Conservation (phyloP, 2,329 filamentous ascomycete genomes). For the Botrytis hyacinthi region DNA sequence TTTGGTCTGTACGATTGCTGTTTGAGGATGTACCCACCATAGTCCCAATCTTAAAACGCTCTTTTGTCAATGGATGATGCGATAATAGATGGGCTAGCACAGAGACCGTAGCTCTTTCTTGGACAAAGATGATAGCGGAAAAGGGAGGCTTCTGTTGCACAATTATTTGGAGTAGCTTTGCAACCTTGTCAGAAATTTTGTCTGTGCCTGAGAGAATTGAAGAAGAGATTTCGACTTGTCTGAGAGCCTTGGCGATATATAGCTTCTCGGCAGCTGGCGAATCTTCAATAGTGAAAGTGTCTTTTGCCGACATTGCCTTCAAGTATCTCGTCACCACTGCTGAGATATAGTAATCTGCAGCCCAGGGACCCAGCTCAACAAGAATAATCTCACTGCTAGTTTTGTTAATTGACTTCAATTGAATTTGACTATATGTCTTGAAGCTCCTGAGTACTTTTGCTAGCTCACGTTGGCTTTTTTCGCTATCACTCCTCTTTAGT, state of each 20-base stretch:
- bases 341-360: slow-evolving; percentile 63
- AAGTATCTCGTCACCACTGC: slow-evolving; percentile 47
- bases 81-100: slow-evolving; percentile 51
- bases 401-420: slow-evolving; percentile 55
- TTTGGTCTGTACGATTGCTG: slow-evolving; percentile 40
- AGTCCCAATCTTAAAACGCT: slow-evolving; percentile 50
- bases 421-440: slow-evolving; percentile 52
- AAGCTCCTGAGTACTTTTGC: slow-evolving; percentile 42
- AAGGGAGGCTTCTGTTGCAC: slow-evolving; percentile 45
- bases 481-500: slow-evolving; percentile 45
- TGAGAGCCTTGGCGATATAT: slow-evolving; percentile 53
- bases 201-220: slow-evolving; percentile 55
- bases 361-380: slow-evolving; percentile 64
- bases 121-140: slow-evolving; percentile 63
- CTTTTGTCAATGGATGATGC: slow-evolving; percentile 51
- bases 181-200: slow-evolving; percentile 58
- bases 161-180: slow-evolving; percentile 54
- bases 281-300: slow-evolving; percentile 45
- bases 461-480: slow-evolving; percentile 44
- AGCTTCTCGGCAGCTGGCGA: slow-evolving; percentile 47
- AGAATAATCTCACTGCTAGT: slow-evolving; percentile 50
- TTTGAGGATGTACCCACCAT: slow-evolving; percentile 55
- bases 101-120: slow-evolving; percentile 59
- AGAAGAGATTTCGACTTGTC: slow-evolving; percentile 38
- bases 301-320: slow-evolving; percentile 40